Conservation (phyloP, 192 early-diverging fungal species). For the Helicostylum pulchrum region DNA sequence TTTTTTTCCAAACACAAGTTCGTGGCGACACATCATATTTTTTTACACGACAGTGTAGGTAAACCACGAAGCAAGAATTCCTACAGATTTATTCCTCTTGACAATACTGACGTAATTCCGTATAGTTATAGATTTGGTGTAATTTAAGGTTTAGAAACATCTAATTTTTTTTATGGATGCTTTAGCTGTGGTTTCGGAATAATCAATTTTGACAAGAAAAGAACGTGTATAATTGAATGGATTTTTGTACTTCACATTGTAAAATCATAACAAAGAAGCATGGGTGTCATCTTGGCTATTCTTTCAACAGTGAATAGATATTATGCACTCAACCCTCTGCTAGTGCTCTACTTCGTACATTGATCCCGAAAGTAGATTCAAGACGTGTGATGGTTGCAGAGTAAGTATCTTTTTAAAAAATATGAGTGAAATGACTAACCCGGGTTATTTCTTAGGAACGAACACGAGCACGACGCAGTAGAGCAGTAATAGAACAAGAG, state of each 20-base stretch:
- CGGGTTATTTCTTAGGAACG: no score
- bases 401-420: no score
- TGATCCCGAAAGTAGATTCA: no score
- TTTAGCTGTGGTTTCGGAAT: no score
- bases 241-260: slow-evolving; percentile 8
- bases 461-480: no score
- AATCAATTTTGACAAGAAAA: no score
- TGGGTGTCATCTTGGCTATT: slow-evolving; percentile 16
- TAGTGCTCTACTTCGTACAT: slow-evolving; percentile 12
- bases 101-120: not conserved
- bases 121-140: slow-evolving; percentile 4
- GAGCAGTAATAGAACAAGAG: no score
- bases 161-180: no score
- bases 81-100: slow-evolving; percentile 8
- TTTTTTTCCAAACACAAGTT: slow-evolving; percentile 2
- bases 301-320: slow-evolving; percentile 13
- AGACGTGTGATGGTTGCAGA: no score
- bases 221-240: slow-evolving; percentile 6
- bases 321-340: slow-evolving; percentile 12
- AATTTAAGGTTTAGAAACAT: no score
- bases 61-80: slow-evolving; percentile 1
- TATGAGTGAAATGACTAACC: no score
- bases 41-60: slow-evolving; percentile 1
- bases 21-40: slow-evolving; percentile 7
- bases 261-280: slow-evolving; percentile 18